A percentile compares a stretch with the other conserved stretches of the same genome.
Evolutionary conservation across 169 alveolate species (phyloP).

Genomic region (Perkinsus olseni): DNA sequence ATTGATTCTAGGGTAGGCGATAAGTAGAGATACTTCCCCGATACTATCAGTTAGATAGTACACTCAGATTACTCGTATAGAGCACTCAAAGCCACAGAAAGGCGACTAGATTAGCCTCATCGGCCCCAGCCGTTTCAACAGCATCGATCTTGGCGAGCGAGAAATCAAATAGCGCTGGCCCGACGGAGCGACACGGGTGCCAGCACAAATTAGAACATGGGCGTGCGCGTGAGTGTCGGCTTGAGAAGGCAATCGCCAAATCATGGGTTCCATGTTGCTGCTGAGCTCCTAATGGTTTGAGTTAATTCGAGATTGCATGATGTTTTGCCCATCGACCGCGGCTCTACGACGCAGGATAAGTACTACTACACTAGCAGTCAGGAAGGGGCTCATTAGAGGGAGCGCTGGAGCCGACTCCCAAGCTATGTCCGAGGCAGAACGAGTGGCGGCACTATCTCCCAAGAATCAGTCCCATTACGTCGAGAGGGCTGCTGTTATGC

Average conservation of each 20-base stretch:
- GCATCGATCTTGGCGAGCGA: not conserved
- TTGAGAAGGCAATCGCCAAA: too few relatives aligned
- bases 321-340: too few relatives aligned
- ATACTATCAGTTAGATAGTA: not conserved
- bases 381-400: not conserved
- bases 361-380: not conserved
- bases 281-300: too few relatives aligned
- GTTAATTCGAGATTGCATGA: too few relatives aligned
- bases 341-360: not conserved
- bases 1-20: not conserved
- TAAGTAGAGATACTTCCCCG: not conserved
- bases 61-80: not conserved
- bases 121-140: not conserved
- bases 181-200: not conserved
- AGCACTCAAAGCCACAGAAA: not conserved
- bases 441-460: not conserved
- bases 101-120: not conserved
- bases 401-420: not conserved
- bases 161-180: not conserved
- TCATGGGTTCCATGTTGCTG: too few relatives aligned
- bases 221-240: too few relatives aligned
- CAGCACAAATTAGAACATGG: too few relatives aligned
- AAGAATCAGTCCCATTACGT: not conserved
- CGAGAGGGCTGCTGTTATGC: not conserved
- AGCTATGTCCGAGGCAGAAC: not conserved